phyloP scores from a whole-genome alignment of 169 alveolate species.

The Theileria parva region DNA sequence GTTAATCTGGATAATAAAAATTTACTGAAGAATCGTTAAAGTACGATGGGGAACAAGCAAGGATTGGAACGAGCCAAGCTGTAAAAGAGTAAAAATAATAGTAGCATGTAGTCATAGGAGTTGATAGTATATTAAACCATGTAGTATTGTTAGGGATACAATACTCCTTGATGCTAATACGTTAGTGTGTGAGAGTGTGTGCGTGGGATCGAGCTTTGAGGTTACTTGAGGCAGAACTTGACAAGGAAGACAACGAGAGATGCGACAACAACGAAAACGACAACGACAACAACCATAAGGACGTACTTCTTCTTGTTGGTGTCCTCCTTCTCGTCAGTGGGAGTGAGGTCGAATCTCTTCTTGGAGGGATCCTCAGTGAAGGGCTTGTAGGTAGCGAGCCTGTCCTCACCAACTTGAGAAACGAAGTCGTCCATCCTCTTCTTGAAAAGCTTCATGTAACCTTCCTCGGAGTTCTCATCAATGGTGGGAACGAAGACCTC shows the following conservation, averaged over 20 bases:
- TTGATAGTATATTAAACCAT: background rate
- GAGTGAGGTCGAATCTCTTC: background rate
- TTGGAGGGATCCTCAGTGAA: background rate
- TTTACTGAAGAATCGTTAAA: too few species aligned
- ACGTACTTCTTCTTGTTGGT: slow-evolving; percentile 20
- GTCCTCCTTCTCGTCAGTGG: slow-evolving; percentile 4
- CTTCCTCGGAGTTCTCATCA: background rate
- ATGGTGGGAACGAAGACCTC: background rate
- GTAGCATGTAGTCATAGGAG: background rate
- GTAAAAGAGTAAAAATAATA: too few species aligned
- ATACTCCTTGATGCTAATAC: background rate
- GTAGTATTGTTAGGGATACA: background rate
- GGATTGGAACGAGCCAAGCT: too few species aligned
- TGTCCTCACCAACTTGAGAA: slow-evolving; percentile 9
- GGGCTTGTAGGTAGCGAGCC: slow-evolving; percentile 1
- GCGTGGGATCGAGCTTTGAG: background rate
- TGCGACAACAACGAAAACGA: slow-evolving; percentile 18
- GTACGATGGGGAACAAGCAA: background rate
- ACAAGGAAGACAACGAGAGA: slow-evolving; percentile 22
- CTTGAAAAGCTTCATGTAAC: background rate
- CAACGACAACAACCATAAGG: slow-evolving; percentile 21
- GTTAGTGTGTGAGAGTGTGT: background rate
- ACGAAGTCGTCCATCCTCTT: background rate
- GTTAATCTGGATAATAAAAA: too few species aligned
- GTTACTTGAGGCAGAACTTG: slow-evolving; percentile 8